These are phyloP conservation scores for Digitaria exilis DNA, from an alignment of 202 grass and related monocot species.

Conservation along the genomic window DNA sequence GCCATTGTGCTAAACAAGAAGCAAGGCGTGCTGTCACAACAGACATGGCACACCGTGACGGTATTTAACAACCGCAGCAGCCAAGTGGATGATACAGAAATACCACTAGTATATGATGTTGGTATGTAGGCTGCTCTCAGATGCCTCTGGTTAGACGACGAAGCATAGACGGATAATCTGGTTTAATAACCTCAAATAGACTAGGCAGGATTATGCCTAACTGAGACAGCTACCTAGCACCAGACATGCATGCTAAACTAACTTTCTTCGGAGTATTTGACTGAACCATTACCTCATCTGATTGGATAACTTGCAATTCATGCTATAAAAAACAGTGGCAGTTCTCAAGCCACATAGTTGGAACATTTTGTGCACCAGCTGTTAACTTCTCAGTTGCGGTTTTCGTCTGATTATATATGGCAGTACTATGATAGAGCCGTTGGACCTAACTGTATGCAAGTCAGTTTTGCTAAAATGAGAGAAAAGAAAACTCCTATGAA, in stretches of 20 bases:
- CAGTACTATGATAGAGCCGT: slow-evolving; percentile 17
- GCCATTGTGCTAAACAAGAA: slow-evolving; percentile 30
- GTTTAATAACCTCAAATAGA: slow-evolving; percentile 32
- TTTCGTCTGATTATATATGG: background rate
- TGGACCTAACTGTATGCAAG: slow-evolving; percentile 43
- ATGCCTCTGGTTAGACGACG: slow-evolving; percentile 28
- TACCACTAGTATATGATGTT: background rate
- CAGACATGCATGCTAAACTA: slow-evolving; percentile 33
- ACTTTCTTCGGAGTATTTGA: background rate
- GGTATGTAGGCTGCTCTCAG: slow-evolving; percentile 7
- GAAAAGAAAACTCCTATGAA: background rate
- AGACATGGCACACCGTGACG: slow-evolving; percentile 30
- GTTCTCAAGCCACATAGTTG: slow-evolving; percentile 23
- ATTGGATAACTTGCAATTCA: slow-evolving; percentile 7
- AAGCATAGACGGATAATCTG: slow-evolving; percentile 28
- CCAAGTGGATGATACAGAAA: slow-evolving; percentile 32
- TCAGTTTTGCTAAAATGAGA: background rate
- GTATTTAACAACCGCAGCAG: slow-evolving; percentile 44
- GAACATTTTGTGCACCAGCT: slow-evolving; percentile 12
- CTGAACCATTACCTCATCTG: slow-evolving; percentile 32
- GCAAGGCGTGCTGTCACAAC: slow-evolving; percentile 38
- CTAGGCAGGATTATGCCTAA: slow-evolving; percentile 23
- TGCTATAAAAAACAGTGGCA: background rate
- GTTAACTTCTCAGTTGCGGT: background rate
- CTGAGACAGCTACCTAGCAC: slow-evolving; percentile 47